phyloP scores from a whole-genome alignment of 768 basidiomycete species.

The Brasilioporus rufonigricans region DNA sequence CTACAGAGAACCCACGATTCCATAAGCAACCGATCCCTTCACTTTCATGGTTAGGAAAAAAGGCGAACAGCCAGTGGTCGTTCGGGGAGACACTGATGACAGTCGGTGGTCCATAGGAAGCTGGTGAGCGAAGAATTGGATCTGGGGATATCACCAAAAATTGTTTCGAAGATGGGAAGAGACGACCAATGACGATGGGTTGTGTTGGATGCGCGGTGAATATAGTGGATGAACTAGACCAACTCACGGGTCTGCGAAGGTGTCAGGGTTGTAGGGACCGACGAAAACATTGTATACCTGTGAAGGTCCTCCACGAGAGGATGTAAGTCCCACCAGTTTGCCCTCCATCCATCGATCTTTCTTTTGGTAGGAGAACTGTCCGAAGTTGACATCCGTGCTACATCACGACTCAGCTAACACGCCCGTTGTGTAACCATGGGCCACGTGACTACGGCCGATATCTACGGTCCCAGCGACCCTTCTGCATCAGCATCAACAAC shows the following conservation, averaged over 20 bases:
- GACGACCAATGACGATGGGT: slow-evolving; percentile 57
- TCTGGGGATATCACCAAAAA: slow-evolving; percentile 57
- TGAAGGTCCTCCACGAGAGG: slow-evolving; percentile 56
- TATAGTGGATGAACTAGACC: slow-evolving; percentile 68
- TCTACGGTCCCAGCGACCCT: no score
- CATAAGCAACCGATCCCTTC: slow-evolving; percentile 68
- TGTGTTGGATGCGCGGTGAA: slow-evolving; percentile 66
- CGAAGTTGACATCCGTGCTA: slow-evolving; percentile 20
- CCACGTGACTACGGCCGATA: slow-evolving; percentile 1
- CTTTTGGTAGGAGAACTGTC: slow-evolving; percentile 47
- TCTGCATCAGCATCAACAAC: not conserved
- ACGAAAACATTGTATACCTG: slow-evolving; percentile 37
- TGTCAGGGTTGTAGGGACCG: not conserved
- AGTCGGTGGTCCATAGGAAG: slow-evolving; percentile 58
- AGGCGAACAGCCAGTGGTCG: slow-evolving; percentile 70
- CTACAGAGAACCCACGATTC: slow-evolving; percentile 55
- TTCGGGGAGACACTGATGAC: slow-evolving; percentile 58
- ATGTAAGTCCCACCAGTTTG: slow-evolving; percentile 75
- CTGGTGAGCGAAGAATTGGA: slow-evolving; percentile 43
- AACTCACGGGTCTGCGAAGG: slow-evolving; percentile 57
- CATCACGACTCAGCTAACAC: not conserved
- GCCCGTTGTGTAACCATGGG: not conserved
- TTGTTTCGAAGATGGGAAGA: slow-evolving; percentile 69
- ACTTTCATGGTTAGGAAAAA: slow-evolving; percentile 57
- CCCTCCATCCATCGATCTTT: slow-evolving; percentile 57